These are phyloP conservation scores for Manihot esculenta DNA, from an alignment of 441 rosid genomes.

Conservation along the genomic window DNA sequence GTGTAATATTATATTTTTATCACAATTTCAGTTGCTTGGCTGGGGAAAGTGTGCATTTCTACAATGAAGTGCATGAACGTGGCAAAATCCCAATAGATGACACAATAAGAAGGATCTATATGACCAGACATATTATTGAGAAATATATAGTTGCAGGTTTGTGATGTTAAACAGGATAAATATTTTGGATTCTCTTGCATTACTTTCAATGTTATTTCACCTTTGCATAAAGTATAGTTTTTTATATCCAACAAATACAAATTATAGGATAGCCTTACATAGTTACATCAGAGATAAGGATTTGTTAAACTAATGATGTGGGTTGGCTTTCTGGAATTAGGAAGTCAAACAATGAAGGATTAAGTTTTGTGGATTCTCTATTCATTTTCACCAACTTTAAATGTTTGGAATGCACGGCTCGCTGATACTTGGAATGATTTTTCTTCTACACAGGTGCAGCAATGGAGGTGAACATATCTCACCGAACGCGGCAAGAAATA, in stretches of 20 bases:
- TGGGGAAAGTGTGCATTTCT: constrained; percentile 93
- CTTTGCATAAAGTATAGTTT: neutral
- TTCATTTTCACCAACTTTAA: neutral
- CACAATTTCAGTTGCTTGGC: constrained; percentile 69
- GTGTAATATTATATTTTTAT: constrained; percentile 11
- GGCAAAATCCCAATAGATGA: constrained; percentile 71
- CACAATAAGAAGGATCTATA: constrained; percentile 71
- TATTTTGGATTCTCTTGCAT: neutral
- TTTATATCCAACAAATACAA: neutral
- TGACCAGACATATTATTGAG: constrained; percentile 88
- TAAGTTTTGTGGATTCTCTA: neutral
- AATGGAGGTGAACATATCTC: constrained; percentile 90
- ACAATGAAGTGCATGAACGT: constrained; percentile 76
- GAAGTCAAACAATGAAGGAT: neutral
- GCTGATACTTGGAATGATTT: neutral
- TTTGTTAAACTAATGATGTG: neutral
- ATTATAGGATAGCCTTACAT: neutral
- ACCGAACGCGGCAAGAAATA: constrained; percentile 68
- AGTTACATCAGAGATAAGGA: neutral
- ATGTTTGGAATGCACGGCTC: neutral
- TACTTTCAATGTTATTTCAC: neutral
- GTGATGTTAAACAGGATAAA: constrained; percentile 17
- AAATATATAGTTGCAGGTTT: constrained; percentile 78
- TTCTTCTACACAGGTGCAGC: constrained; percentile 53
- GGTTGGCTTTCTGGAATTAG: constrained; percentile 1